Evolutionary conservation across 192 early-diverging fungal genomes (phyloP).

Genomic region (Lobosporangium transversale): DNA sequence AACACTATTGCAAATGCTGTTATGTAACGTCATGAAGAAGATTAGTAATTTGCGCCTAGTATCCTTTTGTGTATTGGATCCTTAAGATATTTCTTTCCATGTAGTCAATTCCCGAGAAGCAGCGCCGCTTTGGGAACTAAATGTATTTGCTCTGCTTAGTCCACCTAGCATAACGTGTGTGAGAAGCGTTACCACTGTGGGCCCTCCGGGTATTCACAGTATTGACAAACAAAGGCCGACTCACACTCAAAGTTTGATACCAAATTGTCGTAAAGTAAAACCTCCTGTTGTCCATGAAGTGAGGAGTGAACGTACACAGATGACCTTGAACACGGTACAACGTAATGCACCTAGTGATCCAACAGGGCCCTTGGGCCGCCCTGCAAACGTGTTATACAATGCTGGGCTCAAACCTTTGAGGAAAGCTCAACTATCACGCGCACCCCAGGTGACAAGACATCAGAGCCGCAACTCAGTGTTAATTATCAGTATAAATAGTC

Average conservation of each 20-base stretch:
- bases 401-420: no score
- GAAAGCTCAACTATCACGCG: no score
- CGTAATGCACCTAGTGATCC: slow-evolving; percentile 83
- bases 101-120: slow-evolving; percentile 21
- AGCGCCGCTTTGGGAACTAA: slow-evolving; percentile 33
- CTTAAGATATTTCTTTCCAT: slow-evolving; percentile 25
- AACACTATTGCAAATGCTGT: slow-evolving; percentile 70
- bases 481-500: no score
- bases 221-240: slow-evolving; percentile 74
- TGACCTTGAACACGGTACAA: slow-evolving; percentile 85
- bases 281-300: slow-evolving; percentile 88
- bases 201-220: slow-evolving; percentile 79
- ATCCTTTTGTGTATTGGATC: slow-evolving; percentile 32
- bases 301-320: slow-evolving; percentile 84
- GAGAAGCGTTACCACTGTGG: slow-evolving; percentile 79
- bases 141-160: slow-evolving; percentile 43
- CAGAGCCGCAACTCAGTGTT: no score
- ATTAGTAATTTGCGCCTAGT: slow-evolving; percentile 75
- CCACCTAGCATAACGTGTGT: slow-evolving; percentile 84
- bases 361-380: slow-evolving; percentile 79
- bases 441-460: no score
- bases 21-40: slow-evolving; percentile 84
- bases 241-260: slow-evolving; percentile 81
- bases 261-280: slow-evolving; percentile 88
- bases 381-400: no score